Conservation (phyloP, 148 eudicot species). For the Rheum nobile region DNA sequence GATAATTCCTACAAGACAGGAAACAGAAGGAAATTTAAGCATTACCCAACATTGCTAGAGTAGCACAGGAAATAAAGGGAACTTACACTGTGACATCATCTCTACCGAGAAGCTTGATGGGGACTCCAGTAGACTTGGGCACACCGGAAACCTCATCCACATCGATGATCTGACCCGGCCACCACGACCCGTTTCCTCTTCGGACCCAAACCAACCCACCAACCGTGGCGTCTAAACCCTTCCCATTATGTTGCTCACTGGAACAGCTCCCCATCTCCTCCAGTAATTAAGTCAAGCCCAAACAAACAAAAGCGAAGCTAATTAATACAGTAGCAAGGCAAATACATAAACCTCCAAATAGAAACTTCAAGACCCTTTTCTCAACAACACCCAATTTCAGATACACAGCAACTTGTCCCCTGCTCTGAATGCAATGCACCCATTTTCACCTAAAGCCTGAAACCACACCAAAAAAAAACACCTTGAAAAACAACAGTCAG, state of each 20-base stretch:
- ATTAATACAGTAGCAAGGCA: not conserved
- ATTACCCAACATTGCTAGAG: constrained; percentile 4
- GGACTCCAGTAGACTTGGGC: constrained; percentile 44
- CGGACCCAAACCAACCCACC: constrained; percentile 84
- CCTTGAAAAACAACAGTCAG: not conserved
- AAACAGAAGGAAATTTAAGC: not conserved
- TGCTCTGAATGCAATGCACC: not conserved
- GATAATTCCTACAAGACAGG: not conserved
- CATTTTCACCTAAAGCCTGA: not conserved
- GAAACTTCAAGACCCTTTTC: not conserved
- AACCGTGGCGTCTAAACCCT: constrained; percentile 29
- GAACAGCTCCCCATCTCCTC: constrained; percentile 20
- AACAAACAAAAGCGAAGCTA: not conserved
- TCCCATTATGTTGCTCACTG: constrained; percentile 18
- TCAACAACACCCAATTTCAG: not conserved
- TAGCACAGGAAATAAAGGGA: constrained; percentile 9
- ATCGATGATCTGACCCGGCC: constrained; percentile 73
- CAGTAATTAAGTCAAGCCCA: constrained; percentile 15
- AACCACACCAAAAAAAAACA: not conserved
- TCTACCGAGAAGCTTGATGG: constrained; percentile 69
- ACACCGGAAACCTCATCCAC: constrained; percentile 35
- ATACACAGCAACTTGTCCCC: not conserved
- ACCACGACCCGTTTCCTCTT: constrained; percentile 75
- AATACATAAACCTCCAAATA: not conserved
- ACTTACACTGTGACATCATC: constrained; percentile 77